Base-by-base conservation (phyloP, 805 yeast genomes). In the Zygosaccharomyces bailii region DNA sequence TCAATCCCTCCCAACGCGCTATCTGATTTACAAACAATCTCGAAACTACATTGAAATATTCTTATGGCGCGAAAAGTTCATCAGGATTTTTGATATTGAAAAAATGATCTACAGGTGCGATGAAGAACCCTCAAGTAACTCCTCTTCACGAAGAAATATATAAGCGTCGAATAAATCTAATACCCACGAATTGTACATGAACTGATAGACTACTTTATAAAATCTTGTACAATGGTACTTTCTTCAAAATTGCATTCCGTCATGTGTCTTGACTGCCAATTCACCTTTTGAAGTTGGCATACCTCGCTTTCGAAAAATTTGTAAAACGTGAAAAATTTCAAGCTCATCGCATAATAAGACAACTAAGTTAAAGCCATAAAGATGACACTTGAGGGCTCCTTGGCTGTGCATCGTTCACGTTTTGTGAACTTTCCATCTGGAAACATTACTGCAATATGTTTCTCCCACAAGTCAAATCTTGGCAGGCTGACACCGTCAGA, bases 391-490 rank as follows among this genome's bases (percentile, higher is more conserved):
- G 46, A 45, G 25, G 49, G 44, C 11, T 29, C 43, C 11, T 36
- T 53, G 36, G 50, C 50, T 14, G 49, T 91, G 53, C 97, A 91
- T 66, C 79, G 97, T 59, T 86, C 96, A 63, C 75, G 96, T 43
- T 91, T 93, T 68, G 88, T 89, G 66, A 96, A 91, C 64, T 86
- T 79, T 55, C 78, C 83, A 9, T 91, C 97, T 3, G 89, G 84
- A 43, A 79, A 87, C 17, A 83, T 91, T 44, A 87, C 97, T 0
- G 76, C 95, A 0, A 66, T 85, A 41, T 83, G 86, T 2, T 91
- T 89, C 62, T 84, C 91, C 25, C 86, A 80, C 59, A 61, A 66
- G 4, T 76, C 86, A 0, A 66, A 49, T 19, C 48, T 71, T 3
- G 62, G 68, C 16, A 71, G 71, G 36, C 54, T 69, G 21, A 70